Base-by-base conservation (phyloP, 1,139 yeast genomes). In the Oligophagozyma castellii region DNA sequence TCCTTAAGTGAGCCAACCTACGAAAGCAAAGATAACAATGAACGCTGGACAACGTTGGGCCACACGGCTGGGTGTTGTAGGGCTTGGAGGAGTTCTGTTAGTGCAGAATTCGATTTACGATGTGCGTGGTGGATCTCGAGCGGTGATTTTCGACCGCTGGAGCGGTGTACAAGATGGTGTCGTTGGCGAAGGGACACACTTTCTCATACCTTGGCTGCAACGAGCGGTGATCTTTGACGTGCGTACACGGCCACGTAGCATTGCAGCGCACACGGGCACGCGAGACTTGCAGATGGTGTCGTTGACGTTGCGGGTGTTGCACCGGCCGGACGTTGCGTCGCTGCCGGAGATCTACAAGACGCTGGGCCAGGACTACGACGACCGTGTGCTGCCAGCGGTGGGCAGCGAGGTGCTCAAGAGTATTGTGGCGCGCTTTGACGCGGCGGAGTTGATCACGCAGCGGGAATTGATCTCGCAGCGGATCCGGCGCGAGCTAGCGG, bases 341-440 rank as follows among this genome's bases (percentile, higher is more conserved):
- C 66, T 89, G 48, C 95, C 98, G 14, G 61, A 59, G 28, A 89
- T 89, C 42, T 92, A 92, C 60, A 96, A 86, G 56, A 69, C 71
- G 51, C 67, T 89, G 39, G 99, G 99, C 33, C 65, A 76, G 37
- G 99, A 89, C 56, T 89, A 92, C 56, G 98, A 89, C 52, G 98
- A 89, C 62, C 71, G 96, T 53, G 96, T 89, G 22, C 67, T 89
- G 43, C 98, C 98, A 14, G 89, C 96, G 12, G 86, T 89, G 53
- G 95, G 95, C 42, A 89, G 89, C 55, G 98, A 89, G 61, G 92
- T 89, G 20, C 67, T 89, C 53, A 89, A 89, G 60, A 73, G 93
- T 29, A 83, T 84, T 50, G 98, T 89, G 19, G 98, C 98, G 0
- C 98, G 89, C 57, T 89, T 89, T 48, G 96, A 89, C 56, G 98